Evolutionary conservation across 1,284 basidiomycete genomes (phyloP), one percentile per base, ranked within the genome.

Genomic region (Fomitopsis schrenkii): DNA sequence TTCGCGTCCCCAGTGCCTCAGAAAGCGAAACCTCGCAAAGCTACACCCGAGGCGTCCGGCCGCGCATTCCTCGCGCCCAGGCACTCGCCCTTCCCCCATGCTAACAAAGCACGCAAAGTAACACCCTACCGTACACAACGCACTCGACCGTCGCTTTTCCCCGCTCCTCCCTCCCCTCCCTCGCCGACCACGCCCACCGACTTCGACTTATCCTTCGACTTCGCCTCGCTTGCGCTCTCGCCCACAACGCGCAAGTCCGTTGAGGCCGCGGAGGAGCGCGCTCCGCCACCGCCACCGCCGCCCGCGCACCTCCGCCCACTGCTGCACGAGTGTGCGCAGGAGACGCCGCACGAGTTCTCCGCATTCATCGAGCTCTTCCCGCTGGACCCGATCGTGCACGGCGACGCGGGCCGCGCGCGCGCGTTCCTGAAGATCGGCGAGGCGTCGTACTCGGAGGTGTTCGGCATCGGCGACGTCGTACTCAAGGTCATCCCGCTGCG

Each of bases 371-470:
- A 88, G 64, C 84, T 84, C 33, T 93, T 93, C 68, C 89, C 89
- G 10, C 83, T 81, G 62, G 90, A 93, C 67, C 81, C 83, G 15
- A 78, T 88, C 62, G 80, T 88, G 26, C 79, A 71, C 46, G 66
- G 58, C 14, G 69, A 70, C 17, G 64, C 30, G 64, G 60, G 56
- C 50, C 41, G 60, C 68, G 8, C 41, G 66, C 30, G 41, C 46
- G 17, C 35, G 2, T 92, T 93, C 73, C 80, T 78, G 64, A 99
- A 99, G 76, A 88, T 98, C 58, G 97, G 96, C 52, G 97, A 99
- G 76, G 97, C 97, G 12, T 95, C 93, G 55, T 99, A 93, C 74
- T 97, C 95, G 0, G 97, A 99, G 72, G 97, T 99, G n/a, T 99
- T 94, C 76, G 89, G 89, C 4, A 87, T 95, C 55, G 87, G 88